These are phyloP conservation scores for Metarhizium anisopliae DNA, from an alignment of 2,329 filamentous ascomycete genomes.

Conservation along the genomic window DNA sequence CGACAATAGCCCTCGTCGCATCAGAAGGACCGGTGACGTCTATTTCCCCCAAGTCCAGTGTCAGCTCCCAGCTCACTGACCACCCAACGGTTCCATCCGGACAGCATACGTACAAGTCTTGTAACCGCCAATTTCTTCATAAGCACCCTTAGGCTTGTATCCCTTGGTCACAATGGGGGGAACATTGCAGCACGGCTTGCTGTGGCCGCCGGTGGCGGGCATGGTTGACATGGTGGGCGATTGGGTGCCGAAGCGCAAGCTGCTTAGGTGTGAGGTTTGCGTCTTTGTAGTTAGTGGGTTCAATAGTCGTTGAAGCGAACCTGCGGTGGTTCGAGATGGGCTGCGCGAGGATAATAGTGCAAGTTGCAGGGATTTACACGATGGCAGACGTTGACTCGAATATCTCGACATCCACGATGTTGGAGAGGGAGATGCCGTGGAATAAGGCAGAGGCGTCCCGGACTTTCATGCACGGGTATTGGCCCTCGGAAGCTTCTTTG, in stretches of 20 bases:
- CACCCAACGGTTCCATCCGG: not conserved
- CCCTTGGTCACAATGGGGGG: slow-evolving; percentile 47
- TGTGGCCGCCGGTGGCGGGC: slow-evolving; percentile 44
- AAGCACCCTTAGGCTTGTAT: slow-evolving; percentile 47
- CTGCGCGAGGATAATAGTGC: not conserved
- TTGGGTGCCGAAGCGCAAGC: slow-evolving; percentile 15
- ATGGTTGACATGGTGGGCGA: slow-evolving; percentile 36
- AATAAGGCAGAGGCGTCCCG: not conserved
- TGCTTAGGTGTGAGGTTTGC: not conserved
- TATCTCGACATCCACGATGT: not conserved
- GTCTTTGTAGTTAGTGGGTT: not conserved
- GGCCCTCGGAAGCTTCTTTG: not conserved
- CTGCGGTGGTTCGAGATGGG: not conserved
- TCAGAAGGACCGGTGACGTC: slow-evolving; percentile 39
- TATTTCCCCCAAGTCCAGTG: slow-evolving; percentile 4
- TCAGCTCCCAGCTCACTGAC: not conserved
- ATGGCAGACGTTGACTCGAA: not conserved
- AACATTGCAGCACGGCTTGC: slow-evolving; percentile 48
- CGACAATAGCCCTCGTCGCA: slow-evolving; percentile 49
- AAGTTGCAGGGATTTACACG: not conserved
- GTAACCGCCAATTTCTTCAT: slow-evolving; percentile 45
- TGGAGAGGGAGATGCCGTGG: not conserved
- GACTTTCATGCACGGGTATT: too few relatives aligned
- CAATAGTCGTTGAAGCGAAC: not conserved
- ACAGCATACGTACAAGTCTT: slow-evolving; percentile 35